Evolutionary conservation across 257 asterid genomes (phyloP).

Genomic region (Przewalskia tangutica): DNA sequence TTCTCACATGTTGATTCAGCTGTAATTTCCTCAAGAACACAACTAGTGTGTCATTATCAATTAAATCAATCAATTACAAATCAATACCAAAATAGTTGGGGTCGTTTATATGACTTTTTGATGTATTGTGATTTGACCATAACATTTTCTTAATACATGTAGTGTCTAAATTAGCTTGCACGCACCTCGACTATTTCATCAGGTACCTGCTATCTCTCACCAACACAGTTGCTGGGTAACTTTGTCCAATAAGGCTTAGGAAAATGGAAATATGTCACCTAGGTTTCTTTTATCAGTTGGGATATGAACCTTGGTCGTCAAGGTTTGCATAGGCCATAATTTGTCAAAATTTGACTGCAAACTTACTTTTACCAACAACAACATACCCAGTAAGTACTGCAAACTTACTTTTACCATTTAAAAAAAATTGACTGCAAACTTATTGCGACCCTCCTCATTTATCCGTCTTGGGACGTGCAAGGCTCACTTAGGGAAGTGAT

Average conservation of each 20-base stretch:
- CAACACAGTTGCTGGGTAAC: no score
- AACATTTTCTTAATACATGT: background rate
- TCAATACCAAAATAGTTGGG: background rate
- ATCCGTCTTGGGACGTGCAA: background rate
- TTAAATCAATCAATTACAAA: background rate
- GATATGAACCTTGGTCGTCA: background rate
- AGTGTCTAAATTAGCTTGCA: no score
- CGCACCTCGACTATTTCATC: background rate
- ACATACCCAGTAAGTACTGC: no score
- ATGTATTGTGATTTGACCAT: background rate
- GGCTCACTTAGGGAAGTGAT: background rate
- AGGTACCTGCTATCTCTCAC: background rate
- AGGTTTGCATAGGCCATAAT: background rate
- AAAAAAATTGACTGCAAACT: background rate
- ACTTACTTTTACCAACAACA: no score
- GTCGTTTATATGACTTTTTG: background rate
- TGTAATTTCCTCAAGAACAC: background rate
- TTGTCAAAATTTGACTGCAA: background rate
- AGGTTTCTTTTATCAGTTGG: background rate
- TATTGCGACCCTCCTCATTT: background rate
- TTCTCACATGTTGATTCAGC: background rate
- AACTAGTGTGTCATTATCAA: background rate
- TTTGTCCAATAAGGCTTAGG: no score
- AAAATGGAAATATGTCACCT: background rate
- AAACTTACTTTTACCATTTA: no score